These are phyloP conservation scores for Scheffersomyces segobiensis DNA, from an alignment of 1,139 yeast species.

Conservation along the genomic window DNA sequence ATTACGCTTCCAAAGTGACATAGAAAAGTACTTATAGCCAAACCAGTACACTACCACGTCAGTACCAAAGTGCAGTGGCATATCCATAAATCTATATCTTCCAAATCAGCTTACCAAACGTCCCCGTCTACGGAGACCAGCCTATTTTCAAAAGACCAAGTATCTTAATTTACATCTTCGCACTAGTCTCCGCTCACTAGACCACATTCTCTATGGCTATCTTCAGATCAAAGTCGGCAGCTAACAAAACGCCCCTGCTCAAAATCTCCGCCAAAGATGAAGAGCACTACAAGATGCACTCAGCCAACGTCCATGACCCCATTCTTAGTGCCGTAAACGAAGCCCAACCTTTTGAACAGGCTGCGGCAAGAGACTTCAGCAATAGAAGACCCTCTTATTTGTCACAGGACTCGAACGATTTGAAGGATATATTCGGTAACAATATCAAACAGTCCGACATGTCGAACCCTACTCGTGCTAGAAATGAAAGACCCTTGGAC, in stretches of 20 bases:
- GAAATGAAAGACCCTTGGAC: constrained; percentile 95
- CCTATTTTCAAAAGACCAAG: neutral
- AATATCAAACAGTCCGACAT: constrained; percentile 74
- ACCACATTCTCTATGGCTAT: constrained; percentile 31
- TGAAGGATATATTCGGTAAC: constrained; percentile 83
- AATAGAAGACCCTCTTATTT: constrained; percentile 27
- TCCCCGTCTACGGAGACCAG: neutral
- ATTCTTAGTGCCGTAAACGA: constrained; percentile 88
- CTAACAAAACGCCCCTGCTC: constrained; percentile 21
- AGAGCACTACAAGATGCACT: constrained; percentile 50
- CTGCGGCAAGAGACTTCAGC: constrained; percentile 45
- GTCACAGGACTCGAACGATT: constrained; percentile 31
- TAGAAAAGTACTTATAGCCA: neutral
- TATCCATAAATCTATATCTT: too few relatives aligned
- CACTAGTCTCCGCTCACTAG: neutral
- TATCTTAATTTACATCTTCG: neutral
- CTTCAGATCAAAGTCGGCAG: constrained; percentile 37
- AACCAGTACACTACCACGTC: neutral
- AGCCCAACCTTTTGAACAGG: constrained; percentile 92
- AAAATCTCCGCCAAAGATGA: constrained; percentile 34
- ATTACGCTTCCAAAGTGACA: neutral
- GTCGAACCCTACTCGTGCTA: constrained; percentile 86
- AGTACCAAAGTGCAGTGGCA: neutral
- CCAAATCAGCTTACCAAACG: neutral
- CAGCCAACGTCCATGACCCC: constrained; percentile 79